Conservation (phyloP, 495 filamentous ascomycete genomes). For the Penicillium bovifimosum region DNA sequence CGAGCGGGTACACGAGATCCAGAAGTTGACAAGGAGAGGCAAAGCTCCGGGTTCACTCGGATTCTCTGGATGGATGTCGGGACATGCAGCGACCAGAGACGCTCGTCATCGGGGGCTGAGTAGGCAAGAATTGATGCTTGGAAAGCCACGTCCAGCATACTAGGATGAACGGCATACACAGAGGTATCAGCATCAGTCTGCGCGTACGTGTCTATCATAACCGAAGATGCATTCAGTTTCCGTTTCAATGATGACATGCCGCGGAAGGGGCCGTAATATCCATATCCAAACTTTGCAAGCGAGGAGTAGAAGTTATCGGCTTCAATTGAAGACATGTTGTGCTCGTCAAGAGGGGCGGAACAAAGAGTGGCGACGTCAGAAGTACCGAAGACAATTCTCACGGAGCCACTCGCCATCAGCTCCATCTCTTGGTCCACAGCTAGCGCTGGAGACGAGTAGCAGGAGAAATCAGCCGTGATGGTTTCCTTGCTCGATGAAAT, state of each 20-base stretch:
- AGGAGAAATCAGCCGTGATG: too few species aligned
- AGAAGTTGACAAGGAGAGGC: too few species aligned
- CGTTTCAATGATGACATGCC: background rate
- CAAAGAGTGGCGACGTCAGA: background rate
- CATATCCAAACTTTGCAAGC: background rate
- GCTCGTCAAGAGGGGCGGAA: background rate
- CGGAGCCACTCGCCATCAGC: too few species aligned
- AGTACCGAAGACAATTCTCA: background rate
- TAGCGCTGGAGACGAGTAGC: too few species aligned
- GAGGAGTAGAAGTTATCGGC: background rate
- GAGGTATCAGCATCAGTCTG: background rate
- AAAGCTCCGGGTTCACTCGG: background rate
- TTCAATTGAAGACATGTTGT: background rate
- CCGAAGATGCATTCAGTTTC: background rate
- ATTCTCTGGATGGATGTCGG: background rate
- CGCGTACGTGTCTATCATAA: background rate
- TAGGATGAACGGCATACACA: conserved; percentile 34
- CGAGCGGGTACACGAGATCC: background rate
- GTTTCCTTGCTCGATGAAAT: too few species aligned
- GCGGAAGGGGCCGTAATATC: background rate
- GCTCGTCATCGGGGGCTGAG: conserved; percentile 39
- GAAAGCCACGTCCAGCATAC: conserved; percentile 43
- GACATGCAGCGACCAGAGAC: background rate
- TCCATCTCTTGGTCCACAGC: too few species aligned
- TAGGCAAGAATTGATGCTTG: conserved; percentile 42